These are phyloP conservation scores for Flammula alnicola DNA, from an alignment of 1,284 basidiomycete genomes.

Conservation along the genomic window DNA sequence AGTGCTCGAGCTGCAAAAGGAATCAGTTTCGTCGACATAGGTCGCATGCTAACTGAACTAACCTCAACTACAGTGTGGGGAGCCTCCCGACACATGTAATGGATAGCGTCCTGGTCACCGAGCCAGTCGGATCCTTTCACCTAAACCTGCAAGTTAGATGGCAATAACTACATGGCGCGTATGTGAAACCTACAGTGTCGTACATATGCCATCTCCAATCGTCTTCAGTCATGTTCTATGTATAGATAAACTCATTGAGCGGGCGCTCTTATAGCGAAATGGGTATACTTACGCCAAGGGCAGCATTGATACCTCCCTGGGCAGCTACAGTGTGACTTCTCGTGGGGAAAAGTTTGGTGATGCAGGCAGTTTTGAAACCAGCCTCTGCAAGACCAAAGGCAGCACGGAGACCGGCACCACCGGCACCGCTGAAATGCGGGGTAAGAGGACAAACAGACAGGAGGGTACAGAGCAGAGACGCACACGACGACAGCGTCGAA, in stretches of 20 bases:
- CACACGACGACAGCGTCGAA: slow-evolving; percentile 97
- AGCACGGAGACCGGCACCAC: slow-evolving; percentile 97
- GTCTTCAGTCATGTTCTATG: slow-evolving; percentile 99
- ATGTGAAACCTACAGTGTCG: slow-evolving; percentile 76
- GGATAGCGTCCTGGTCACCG: slow-evolving; percentile 99
- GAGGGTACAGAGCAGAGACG: slow-evolving; percentile 39
- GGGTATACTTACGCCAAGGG: slow-evolving; percentile 78
- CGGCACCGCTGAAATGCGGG: slow-evolving; percentile 76
- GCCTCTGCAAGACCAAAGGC: slow-evolving; percentile 99
- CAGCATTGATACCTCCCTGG: slow-evolving; percentile 99
- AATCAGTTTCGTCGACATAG: slow-evolving; percentile 16
- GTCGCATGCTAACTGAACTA: slow-evolving; percentile 23
- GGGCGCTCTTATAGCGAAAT: slow-evolving; percentile 6
- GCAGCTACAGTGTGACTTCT: slow-evolving; percentile 99
- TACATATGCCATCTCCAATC: slow-evolving; percentile 99
- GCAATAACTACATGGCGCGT: background rate
- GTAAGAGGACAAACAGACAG: slow-evolving; percentile 18
- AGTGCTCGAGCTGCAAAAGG: slow-evolving; percentile 88
- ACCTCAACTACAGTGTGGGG: slow-evolving; percentile 94
- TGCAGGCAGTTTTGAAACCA: slow-evolving; percentile 98
- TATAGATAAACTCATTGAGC: slow-evolving; percentile 13
- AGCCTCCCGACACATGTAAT: slow-evolving; percentile 99
- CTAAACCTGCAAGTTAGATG: slow-evolving; percentile 41
- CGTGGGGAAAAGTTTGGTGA: slow-evolving; percentile 99
- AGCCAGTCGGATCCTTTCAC: slow-evolving; percentile 99